Evolutionary conservation across 495 filamentous ascomycete genomes (phyloP).

Genomic region (Penicillium cataractarum): DNA sequence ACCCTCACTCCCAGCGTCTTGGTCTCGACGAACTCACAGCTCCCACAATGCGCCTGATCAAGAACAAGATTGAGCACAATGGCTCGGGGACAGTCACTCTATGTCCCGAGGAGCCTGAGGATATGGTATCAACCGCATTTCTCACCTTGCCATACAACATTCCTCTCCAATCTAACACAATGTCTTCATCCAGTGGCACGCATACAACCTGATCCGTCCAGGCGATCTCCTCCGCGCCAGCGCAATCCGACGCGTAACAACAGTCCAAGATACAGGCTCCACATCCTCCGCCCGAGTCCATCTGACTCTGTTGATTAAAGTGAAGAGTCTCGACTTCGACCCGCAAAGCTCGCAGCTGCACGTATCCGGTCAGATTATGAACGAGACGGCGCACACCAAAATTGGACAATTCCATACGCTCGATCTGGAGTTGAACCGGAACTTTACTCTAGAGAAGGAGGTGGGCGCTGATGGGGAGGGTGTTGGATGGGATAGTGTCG

Average conservation of each 20-base stretch:
- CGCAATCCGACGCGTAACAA: conserved; percentile 79
- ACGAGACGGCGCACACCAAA: conserved; percentile 82
- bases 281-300: conserved; percentile 75
- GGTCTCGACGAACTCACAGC: background rate
- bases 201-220: conserved; percentile 88
- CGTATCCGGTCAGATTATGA: conserved; percentile 77
- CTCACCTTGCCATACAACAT: conserved; percentile 2
- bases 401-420: conserved; percentile 89
- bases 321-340: conserved; percentile 89
- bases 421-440: conserved; percentile 82
- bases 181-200: conserved; percentile 72
- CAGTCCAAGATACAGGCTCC: conserved; percentile 69
- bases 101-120: conserved; percentile 88
- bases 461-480: conserved; percentile 45
- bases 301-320: conserved; percentile 76
- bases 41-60: conserved; percentile 67
- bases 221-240: conserved; percentile 79
- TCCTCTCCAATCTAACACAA: conserved; percentile 7
- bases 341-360: conserved; percentile 80
- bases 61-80: conserved; percentile 72
- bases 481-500: conserved; percentile 90
- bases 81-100: conserved; percentile 80
- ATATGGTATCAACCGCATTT: conserved; percentile 80
- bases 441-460: conserved; percentile 81
- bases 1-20: background rate